Evolutionary conservation across 805 yeast genomes (phyloP).

Genomic region (Candida easanensis): DNA sequence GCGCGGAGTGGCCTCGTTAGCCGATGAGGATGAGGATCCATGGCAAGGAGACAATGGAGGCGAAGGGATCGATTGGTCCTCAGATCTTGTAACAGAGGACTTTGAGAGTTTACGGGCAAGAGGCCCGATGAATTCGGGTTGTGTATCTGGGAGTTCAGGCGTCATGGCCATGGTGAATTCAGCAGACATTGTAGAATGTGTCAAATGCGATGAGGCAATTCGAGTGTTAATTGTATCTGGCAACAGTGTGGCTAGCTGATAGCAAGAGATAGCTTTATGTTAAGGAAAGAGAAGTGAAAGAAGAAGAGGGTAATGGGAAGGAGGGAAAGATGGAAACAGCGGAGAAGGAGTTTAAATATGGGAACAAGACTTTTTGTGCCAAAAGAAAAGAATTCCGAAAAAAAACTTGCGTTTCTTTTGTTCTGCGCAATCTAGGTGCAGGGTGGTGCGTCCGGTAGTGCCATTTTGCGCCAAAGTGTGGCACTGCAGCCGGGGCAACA

Average conservation of each 20-base stretch:
- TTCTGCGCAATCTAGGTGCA: slow-evolving; percentile 14
- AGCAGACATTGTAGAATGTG: slow-evolving; percentile 11
- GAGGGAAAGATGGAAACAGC: not conserved
- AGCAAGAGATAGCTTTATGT: too few species aligned
- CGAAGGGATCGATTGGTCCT: slow-evolving; percentile 36
- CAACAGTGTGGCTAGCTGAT: not conserved
- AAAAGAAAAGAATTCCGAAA: slow-evolving; percentile 4
- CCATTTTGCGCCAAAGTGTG: slow-evolving; percentile 1
- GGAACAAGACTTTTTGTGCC: slow-evolving; percentile 1
- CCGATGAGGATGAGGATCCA: slow-evolving; percentile 7
- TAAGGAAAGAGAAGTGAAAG: not conserved
- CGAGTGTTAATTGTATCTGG: not conserved
- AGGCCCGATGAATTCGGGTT: slow-evolving; percentile 15
- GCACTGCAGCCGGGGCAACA: slow-evolving; percentile 10
- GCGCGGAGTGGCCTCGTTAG: slow-evolving; percentile 9
- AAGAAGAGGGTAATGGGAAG: not conserved
- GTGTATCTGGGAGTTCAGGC: slow-evolving; percentile 21
- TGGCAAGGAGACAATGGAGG: slow-evolving; percentile 46
- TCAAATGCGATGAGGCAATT: not conserved
- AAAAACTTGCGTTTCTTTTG: slow-evolving; percentile 6
- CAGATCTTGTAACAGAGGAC: slow-evolving; percentile 23
- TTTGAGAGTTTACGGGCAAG: slow-evolving; percentile 26
- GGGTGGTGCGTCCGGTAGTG: slow-evolving; percentile 5
- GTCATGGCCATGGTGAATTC: slow-evolving; percentile 25
- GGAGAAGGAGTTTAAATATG: not conserved